Percentiles rank a stretch among this genome's conserved stretches.
These are phyloP conservation scores for Calonectria henricotiae DNA, from an alignment of 2,329 filamentous ascomycete genomes.

Conservation along the genomic window DNA sequence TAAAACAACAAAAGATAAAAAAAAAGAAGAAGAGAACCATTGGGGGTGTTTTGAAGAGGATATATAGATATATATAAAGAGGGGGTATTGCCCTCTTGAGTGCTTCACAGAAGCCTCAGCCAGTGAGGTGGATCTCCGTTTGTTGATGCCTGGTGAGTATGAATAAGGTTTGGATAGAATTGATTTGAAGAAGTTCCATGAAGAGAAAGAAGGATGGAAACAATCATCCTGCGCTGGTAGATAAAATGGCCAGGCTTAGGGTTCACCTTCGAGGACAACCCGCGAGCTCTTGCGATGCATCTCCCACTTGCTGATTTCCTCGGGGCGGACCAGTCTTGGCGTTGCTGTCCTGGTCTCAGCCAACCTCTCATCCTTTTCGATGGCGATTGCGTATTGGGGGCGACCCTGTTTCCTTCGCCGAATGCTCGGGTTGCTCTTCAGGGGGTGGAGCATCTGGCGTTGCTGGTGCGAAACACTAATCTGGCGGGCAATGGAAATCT, in stretches of 20 bases:
- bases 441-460: conserved; percentile 72
- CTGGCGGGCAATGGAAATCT: conserved; percentile 79
- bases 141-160: conserved; percentile 17
- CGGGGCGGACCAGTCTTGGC: conserved; percentile 64
- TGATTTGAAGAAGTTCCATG: conserved; percentile 5
- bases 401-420: conserved; percentile 42
- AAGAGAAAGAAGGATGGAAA: neutral
- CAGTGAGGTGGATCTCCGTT: conserved; percentile 31
- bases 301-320: conserved; percentile 58
- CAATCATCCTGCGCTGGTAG: neutral
- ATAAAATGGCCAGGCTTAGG: conserved; percentile 1
- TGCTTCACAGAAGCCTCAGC: conserved; percentile 24
- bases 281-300: conserved; percentile 68
- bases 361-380: conserved; percentile 54
- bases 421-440: conserved; percentile 59
- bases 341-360: conserved; percentile 62
- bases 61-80: too few species aligned
- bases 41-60: neutral
- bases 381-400: conserved; percentile 39
- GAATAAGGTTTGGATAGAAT: conserved; percentile 17
- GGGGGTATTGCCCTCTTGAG: conserved; percentile 1
- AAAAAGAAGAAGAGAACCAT: conserved; percentile 26
- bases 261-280: conserved; percentile 66
- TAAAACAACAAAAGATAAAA: conserved; percentile 11
- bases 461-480: conserved; percentile 78